Evolutionary conservation across 805 yeast species (phyloP).

Genomic region (Pichia deserticola): DNA sequence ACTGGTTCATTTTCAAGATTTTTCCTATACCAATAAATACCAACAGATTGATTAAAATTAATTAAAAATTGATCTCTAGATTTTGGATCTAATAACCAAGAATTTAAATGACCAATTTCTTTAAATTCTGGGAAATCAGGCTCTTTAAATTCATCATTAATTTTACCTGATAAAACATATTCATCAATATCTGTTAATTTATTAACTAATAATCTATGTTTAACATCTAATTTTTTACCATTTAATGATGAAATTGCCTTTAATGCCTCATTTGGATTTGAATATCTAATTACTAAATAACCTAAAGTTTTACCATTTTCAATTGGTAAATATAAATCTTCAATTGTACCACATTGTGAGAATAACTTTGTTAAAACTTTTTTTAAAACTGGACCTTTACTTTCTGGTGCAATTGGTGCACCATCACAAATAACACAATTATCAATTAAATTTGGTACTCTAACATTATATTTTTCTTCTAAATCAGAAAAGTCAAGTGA

Average conservation of each 20-base stretch:
- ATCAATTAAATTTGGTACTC: slow-evolving; percentile 47
- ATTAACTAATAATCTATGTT: slow-evolving; percentile 84
- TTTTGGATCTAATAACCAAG: slow-evolving; percentile 84
- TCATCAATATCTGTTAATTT: slow-evolving; percentile 76
- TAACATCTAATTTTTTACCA: slow-evolving; percentile 87
- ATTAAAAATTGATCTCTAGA: slow-evolving; percentile 87
- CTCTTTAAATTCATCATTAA: slow-evolving; percentile 55
- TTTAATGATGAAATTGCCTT: slow-evolving; percentile 75
- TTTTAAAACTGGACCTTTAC: slow-evolving; percentile 74
- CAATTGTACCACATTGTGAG: slow-evolving; percentile 68
- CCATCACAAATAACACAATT: slow-evolving; percentile 86
- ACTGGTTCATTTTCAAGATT: slow-evolving; percentile 67
- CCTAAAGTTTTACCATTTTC: slow-evolving; percentile 80
- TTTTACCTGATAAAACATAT: slow-evolving; percentile 57
- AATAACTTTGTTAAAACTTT: slow-evolving; percentile 83
- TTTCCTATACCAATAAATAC: slow-evolving; percentile 77
- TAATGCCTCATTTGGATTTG: slow-evolving; percentile 55
- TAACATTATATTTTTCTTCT: slow-evolving; percentile 63
- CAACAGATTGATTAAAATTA: slow-evolving; percentile 74
- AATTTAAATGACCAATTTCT: slow-evolving; percentile 72
- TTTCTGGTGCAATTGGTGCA: slow-evolving; percentile 89
- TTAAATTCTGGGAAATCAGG: slow-evolving; percentile 69
- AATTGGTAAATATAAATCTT: slow-evolving; percentile 76
- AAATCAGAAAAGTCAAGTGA: slow-evolving; percentile 78
- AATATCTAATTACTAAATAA: slow-evolving; percentile 76